Conservation (phyloP, 2,329 filamentous ascomycete species). For the Aureobasidium subglaciale region DNA sequence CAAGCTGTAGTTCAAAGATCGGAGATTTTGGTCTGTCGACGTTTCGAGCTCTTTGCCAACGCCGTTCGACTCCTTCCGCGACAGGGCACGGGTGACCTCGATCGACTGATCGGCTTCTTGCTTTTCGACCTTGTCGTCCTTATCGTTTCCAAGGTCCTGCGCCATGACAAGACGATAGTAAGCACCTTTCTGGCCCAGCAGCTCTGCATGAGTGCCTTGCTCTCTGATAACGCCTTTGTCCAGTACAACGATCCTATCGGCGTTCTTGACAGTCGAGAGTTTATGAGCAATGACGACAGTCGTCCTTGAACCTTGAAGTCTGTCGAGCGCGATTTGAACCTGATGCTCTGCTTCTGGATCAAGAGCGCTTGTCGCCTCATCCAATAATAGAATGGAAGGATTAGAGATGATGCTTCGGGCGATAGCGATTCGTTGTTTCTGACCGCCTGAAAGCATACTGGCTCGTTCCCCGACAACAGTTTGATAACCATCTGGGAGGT, state of each 20-base stretch:
- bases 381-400: conserved; percentile 90
- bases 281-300: conserved; percentile 97
- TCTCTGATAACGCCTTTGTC: conserved; percentile 36
- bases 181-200: conserved; percentile 32
- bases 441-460: conserved; percentile 87
- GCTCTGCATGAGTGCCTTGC: conserved; percentile 35
- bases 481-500: conserved; percentile 74
- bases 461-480: conserved; percentile 89
- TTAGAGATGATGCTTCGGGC: conserved; percentile 90
- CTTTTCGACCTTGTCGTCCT: not conserved
- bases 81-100: not conserved
- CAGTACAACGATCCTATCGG: conserved; percentile 74
- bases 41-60: not conserved
- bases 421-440: conserved; percentile 97
- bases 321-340: conserved; percentile 81
- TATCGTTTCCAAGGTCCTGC: conserved; percentile 36
- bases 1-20: not conserved
- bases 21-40: not conserved
- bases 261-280: conserved; percentile 91
- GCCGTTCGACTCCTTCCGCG: not conserved
- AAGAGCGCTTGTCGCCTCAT: conserved; percentile 92
- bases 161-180: conserved; percentile 40
- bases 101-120: not conserved
- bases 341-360: conserved; percentile 96
- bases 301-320: conserved; percentile 78